Conservation (phyloP, 805 yeast genomes). For the Kodamaea lidongshanica region DNA sequence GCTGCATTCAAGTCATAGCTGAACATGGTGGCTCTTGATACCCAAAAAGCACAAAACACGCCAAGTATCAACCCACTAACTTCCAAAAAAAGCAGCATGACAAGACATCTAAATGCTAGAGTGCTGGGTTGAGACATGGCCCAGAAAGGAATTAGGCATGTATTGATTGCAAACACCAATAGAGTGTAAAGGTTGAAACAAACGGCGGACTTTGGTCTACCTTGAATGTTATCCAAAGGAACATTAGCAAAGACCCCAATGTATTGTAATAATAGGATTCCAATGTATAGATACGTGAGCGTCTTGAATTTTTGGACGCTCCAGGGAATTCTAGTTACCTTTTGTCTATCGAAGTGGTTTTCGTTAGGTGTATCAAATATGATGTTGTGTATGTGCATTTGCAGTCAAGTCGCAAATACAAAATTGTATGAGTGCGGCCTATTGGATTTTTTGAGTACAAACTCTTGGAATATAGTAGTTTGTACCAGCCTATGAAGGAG, state of each 20-base stretch:
- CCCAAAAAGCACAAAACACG: background rate
- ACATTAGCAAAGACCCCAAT: slow-evolving; percentile 23
- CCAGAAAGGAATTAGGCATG: slow-evolving; percentile 18
- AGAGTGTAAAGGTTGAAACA: slow-evolving; percentile 16
- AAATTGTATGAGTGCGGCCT: no score
- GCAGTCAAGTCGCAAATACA: no score
- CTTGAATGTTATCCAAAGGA: slow-evolving; percentile 30
- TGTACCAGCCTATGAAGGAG: no score
- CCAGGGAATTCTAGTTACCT: slow-evolving; percentile 10
- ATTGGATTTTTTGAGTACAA: no score
- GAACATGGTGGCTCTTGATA: slow-evolving; percentile 2
- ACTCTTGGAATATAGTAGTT: no score
- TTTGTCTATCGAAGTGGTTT: slow-evolving; percentile 1
- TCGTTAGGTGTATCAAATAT: slow-evolving; percentile 5
- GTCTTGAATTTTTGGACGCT: slow-evolving; percentile 9
- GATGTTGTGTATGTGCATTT: slow-evolving; percentile 6
- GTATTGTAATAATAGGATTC: slow-evolving; percentile 24
- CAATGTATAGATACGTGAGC: slow-evolving; percentile 16
- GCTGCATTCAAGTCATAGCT: slow-evolving; percentile 15
- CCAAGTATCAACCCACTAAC: background rate
- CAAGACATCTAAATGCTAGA: slow-evolving; percentile 14
- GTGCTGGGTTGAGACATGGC: slow-evolving; percentile 15
- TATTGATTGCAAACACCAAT: slow-evolving; percentile 15
- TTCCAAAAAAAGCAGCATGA: slow-evolving; percentile 11
- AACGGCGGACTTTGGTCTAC: slow-evolving; percentile 24